phyloP scores from a whole-genome alignment of 2,329 filamentous ascomycete species.

The Epichloe gansuensis region DNA sequence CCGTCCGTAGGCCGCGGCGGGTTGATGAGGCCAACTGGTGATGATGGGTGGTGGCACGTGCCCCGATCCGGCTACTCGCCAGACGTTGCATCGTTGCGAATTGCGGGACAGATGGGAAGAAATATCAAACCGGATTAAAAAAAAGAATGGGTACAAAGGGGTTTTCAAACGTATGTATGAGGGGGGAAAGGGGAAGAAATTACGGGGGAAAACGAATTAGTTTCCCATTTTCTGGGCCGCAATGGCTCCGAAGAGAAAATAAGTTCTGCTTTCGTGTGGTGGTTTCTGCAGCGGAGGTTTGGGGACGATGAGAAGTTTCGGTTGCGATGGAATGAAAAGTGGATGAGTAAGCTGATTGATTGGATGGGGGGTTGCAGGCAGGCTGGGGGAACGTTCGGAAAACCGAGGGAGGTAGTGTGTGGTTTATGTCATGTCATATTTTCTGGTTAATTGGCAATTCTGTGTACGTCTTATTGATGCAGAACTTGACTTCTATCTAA shows the following conservation, averaged over 20 bases:
- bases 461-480: neutral
- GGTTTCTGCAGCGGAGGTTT: slow-evolving; percentile 36
- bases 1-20: slow-evolving; percentile 11
- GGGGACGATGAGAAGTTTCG: slow-evolving; percentile 16
- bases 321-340: neutral
- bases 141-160: no score
- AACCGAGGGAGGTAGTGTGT: neutral
- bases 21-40: slow-evolving; percentile 8
- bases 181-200: neutral
- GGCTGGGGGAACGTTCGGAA: neutral
- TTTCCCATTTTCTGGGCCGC: neutral
- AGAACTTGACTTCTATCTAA: no score
- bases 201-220: no score
- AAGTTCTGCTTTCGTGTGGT: slow-evolving; percentile 23
- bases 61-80: neutral
- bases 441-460: neutral
- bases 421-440: no score
- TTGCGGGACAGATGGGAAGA: no score
- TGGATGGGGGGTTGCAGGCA: neutral
- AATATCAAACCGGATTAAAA: no score
- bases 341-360: slow-evolving; percentile 6
- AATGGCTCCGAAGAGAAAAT: slow-evolving; percentile 1
- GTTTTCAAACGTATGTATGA: no score
- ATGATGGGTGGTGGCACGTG: slow-evolving; percentile 1
- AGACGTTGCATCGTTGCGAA: slow-evolving; percentile 1